Percentiles rank a stretch among this genome's conserved stretches.
phyloP scores from a whole-genome alignment of 2,329 filamentous ascomycete species.

The Atkinsonella hypoxylon region DNA sequence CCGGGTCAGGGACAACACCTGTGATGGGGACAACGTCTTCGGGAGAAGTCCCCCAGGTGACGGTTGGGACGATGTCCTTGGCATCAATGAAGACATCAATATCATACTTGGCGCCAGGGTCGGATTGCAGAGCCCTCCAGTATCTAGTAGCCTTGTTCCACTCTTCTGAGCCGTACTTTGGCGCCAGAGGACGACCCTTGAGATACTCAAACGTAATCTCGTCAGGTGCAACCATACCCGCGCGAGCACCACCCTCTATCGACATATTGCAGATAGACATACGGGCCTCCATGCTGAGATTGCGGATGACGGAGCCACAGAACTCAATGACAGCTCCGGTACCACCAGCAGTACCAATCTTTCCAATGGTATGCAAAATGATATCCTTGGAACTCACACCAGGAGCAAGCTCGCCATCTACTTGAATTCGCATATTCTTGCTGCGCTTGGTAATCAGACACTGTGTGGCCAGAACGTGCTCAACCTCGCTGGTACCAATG shows the following conservation, averaged over 20 bases:
- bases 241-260: slow-evolving; percentile 88
- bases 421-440: slow-evolving; percentile 97
- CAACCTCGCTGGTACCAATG: slow-evolving; percentile 96
- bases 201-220: slow-evolving; percentile 92
- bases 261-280: slow-evolving; percentile 99
- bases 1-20: slow-evolving; percentile 77
- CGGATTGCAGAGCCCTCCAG: slow-evolving; percentile 78
- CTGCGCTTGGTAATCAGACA: slow-evolving; percentile 88
- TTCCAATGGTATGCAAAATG: slow-evolving; percentile 81
- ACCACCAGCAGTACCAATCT: slow-evolving; percentile 90
- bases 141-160: slow-evolving; percentile 84
- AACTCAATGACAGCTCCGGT: slow-evolving; percentile 95
- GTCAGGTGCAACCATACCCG: slow-evolving; percentile 94
- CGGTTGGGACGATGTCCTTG: slow-evolving; percentile 85
- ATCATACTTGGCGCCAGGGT: slow-evolving; percentile 82
- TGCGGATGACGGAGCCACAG: slow-evolving; percentile 84
- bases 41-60: slow-evolving; percentile 94
- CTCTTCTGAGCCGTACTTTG: slow-evolving; percentile 69
- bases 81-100: slow-evolving; percentile 79
- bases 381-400: slow-evolving; percentile 96
- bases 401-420: slow-evolving; percentile 78
- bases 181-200: slow-evolving; percentile 79
- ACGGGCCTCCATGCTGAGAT: slow-evolving; percentile 86
- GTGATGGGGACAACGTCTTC: slow-evolving; percentile 95
- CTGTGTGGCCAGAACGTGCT: slow-evolving; percentile 95